phyloP scores from a whole-genome alignment of 2,329 filamentous ascomycete species.

The Ceratocystis variospora region DNA sequence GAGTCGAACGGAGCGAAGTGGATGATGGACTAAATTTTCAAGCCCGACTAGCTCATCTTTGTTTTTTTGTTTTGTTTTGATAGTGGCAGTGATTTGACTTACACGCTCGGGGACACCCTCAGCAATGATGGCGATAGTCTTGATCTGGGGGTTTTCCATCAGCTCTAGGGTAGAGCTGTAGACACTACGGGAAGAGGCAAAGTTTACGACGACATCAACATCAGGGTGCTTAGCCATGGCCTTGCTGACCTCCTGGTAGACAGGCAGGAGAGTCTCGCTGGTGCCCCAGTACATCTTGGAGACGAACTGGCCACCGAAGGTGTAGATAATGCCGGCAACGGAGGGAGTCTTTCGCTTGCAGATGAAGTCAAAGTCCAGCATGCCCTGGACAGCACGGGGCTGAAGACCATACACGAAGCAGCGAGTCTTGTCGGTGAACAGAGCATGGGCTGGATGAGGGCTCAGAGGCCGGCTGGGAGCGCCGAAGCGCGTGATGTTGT shows the following conservation, averaged over 20 bases:
- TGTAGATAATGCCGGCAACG: slow-evolving; percentile 98
- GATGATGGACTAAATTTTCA: neutral
- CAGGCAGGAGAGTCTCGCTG: slow-evolving; percentile 93
- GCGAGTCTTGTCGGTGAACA: slow-evolving; percentile 99
- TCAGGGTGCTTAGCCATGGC: slow-evolving; percentile 93
- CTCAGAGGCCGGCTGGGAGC: slow-evolving; percentile 85
- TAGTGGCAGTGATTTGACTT: slow-evolving; percentile 30
- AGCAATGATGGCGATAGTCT: slow-evolving; percentile 97
- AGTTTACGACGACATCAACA: slow-evolving; percentile 97
- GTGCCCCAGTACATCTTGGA: slow-evolving; percentile 99
- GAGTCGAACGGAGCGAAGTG: neutral
- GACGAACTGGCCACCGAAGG: slow-evolving; percentile 98
- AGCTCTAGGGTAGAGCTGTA: slow-evolving; percentile 98
- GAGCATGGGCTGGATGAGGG: slow-evolving; percentile 72
- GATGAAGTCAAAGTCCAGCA: slow-evolving; percentile 99
- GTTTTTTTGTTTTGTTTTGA: neutral
- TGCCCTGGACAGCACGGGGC: slow-evolving; percentile 79
- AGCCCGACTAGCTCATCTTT: neutral
- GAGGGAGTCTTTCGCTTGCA: slow-evolving; percentile 97
- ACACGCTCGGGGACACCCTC: slow-evolving; percentile 97
- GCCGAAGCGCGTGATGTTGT: slow-evolving; percentile 95
- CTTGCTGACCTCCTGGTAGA: slow-evolving; percentile 90
- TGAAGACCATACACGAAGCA: slow-evolving; percentile 99
- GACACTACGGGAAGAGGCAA: slow-evolving; percentile 95
- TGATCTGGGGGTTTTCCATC: slow-evolving; percentile 93